Evolutionary conservation across 345 rosid genomes (phyloP).

Genomic region (Litchi chinensis): DNA sequence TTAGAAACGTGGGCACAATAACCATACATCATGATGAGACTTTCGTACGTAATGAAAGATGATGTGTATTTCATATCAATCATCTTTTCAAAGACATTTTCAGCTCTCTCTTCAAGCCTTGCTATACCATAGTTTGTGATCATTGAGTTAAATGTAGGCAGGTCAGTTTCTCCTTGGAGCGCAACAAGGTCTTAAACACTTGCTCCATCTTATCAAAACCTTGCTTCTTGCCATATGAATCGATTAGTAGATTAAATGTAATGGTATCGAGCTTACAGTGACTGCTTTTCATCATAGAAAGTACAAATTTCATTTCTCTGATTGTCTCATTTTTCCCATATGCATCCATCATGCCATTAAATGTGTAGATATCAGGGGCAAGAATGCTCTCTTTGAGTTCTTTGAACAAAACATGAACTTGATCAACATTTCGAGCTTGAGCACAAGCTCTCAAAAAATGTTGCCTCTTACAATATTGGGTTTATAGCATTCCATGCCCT

Average conservation of each 20-base stretch:
- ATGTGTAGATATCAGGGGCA: slow-evolving; percentile 77
- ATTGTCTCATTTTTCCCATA: slow-evolving; percentile 94
- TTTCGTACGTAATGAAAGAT: slow-evolving; percentile 71
- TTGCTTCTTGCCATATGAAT: slow-evolving; percentile 82
- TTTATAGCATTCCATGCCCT: too few species aligned
- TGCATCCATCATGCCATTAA: slow-evolving; percentile 93
- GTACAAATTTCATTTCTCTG: slow-evolving; percentile 82
- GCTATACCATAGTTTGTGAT: slow-evolving; percentile 87
- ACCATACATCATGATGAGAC: slow-evolving; percentile 82
- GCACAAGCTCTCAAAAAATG: slow-evolving; percentile 88
- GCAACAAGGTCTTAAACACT: slow-evolving; percentile 75
- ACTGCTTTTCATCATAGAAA: slow-evolving; percentile 68
- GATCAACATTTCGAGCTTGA: too few species aligned
- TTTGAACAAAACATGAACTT: slow-evolving; percentile 73
- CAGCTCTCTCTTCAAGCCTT: too few species aligned
- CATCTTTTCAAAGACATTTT: slow-evolving; percentile 60
- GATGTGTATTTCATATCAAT: slow-evolving; percentile 67
- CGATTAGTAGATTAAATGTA: slow-evolving; percentile 80
- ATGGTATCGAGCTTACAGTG: slow-evolving; percentile 85
- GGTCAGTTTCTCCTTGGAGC: slow-evolving; percentile 81
- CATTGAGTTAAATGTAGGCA: slow-evolving; percentile 90
- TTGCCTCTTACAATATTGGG: slow-evolving; percentile 89
- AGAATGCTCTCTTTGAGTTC: slow-evolving; percentile 62
- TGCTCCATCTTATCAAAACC: slow-evolving; percentile 95
- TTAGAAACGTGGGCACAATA: slow-evolving; percentile 65